Conservation (phyloP, 306 rosid genomes). For the Gleditsia sinensis region DNA sequence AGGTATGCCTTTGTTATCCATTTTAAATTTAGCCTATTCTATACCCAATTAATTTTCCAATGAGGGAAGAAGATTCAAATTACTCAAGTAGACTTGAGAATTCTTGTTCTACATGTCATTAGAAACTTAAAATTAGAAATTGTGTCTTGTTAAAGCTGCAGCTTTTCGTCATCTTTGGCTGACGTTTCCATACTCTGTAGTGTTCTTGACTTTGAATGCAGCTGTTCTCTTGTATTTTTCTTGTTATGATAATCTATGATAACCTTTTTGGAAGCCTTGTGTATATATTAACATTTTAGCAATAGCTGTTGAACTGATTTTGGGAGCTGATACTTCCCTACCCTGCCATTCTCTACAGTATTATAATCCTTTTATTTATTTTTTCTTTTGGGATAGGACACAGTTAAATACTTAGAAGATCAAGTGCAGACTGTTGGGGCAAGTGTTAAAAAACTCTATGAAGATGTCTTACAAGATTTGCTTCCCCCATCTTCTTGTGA, state of each 20-base stretch:
- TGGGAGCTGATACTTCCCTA: conserved; percentile 4
- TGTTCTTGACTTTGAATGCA: too few relatives aligned
- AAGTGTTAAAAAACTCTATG: conserved; percentile 69
- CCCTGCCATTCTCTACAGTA: conserved; percentile 10
- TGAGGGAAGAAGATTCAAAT: neutral
- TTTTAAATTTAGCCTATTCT: conserved; percentile 24
- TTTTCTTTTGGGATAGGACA: conserved; percentile 59
- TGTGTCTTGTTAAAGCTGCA: neutral
- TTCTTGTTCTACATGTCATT: conserved; percentile 1
- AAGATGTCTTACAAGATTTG: conserved; percentile 73
- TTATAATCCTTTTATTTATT: neutral
- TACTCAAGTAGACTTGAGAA: neutral
- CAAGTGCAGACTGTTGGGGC: conserved; percentile 81
- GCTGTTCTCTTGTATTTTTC: too few relatives aligned
- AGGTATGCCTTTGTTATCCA: conserved; percentile 51
- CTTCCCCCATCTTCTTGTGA: conserved; percentile 48
- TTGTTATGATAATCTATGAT: conserved; percentile 8
- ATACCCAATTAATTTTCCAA: neutral
- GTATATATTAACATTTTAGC: neutral
- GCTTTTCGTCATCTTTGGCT: conserved; percentile 21
- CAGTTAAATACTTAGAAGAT: conserved; percentile 71
- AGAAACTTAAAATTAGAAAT: neutral
- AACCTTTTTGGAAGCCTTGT: conserved; percentile 3
- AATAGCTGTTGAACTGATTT: conserved; percentile 16
- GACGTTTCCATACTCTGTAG: neutral